A percentile compares a stretch with the other conserved stretches of the same genome.
Conservation (phyloP, 1,139 yeast species). For the Saccharomyces uvarum region DNA sequence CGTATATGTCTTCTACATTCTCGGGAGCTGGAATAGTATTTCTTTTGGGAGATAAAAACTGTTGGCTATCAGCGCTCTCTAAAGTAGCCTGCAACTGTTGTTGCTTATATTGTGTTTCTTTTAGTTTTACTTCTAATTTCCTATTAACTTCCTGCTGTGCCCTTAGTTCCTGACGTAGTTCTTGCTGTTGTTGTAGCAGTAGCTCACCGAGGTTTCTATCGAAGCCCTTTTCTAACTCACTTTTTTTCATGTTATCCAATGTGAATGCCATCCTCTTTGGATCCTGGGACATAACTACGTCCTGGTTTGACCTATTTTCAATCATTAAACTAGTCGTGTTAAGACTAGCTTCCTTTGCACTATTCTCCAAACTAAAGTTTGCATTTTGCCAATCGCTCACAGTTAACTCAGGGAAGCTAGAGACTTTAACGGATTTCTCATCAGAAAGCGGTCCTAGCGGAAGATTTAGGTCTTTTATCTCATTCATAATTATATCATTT, state of each 20-base stretch:
- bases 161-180: slow-evolving; percentile 12
- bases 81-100: slow-evolving; percentile 11
- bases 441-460: slow-evolving; percentile 14
- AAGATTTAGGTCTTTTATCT: slow-evolving; percentile 21
- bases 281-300: background rate
- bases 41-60: background rate
- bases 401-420: background rate
- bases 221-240: background rate
- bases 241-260: background rate
- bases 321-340: background rate
- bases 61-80: background rate
- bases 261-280: background rate
- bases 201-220: slow-evolving; percentile 5
- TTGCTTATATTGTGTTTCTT: slow-evolving; percentile 12
- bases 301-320: background rate
- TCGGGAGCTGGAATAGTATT: background rate
- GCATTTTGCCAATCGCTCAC: background rate
- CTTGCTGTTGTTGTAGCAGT: slow-evolving; percentile 13
- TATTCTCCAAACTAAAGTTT: background rate
- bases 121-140: slow-evolving; percentile 12
- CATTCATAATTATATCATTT: slow-evolving; percentile 18
- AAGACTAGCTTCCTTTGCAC: background rate
- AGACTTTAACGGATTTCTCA: slow-evolving; percentile 1
- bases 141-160: slow-evolving; percentile 14
- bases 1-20: background rate